Conservation (phyloP, 2,329 filamentous ascomycete species). For the Biscogniauxia sp. region DNA sequence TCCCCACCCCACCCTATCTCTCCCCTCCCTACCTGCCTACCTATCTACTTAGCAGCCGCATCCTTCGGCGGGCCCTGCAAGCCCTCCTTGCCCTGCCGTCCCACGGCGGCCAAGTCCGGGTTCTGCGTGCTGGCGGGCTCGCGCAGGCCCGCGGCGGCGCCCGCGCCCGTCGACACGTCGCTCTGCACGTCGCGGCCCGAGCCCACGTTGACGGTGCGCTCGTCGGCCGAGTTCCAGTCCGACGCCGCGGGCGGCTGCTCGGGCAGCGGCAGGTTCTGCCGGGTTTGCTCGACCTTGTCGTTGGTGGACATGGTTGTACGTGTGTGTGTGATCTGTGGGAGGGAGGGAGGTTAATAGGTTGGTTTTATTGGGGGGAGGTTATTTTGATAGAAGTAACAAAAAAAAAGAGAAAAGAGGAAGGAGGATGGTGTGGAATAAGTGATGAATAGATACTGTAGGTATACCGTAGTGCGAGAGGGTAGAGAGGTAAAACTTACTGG, state of each 20-base stretch:
- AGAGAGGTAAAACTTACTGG: neutral
- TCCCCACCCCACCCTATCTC: no score
- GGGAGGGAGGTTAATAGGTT: no score
- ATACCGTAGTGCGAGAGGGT: no score
- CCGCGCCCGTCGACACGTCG: constrained; percentile 50
- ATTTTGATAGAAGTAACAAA: no score
- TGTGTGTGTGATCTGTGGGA: neutral
- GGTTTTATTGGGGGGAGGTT: no score
- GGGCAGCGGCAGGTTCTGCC: constrained; percentile 74
- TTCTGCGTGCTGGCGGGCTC: constrained; percentile 58
- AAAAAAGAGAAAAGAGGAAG: no score
- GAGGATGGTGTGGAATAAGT: no score
- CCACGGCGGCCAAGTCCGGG: constrained; percentile 58
- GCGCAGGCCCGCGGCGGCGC: constrained; percentile 51
- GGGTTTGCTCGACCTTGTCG: constrained; percentile 64
- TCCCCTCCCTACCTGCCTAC: no score
- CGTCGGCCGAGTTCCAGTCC: constrained; percentile 74
- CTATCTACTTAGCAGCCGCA: constrained; percentile 35
- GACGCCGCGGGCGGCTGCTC: constrained; percentile 74
- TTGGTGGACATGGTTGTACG: neutral
- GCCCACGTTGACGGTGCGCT: constrained; percentile 67
- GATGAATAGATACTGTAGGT: no score
- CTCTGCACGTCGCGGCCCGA: constrained; percentile 53
- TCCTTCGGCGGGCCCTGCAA: constrained; percentile 58
- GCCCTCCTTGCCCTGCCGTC: constrained; percentile 61